Evolutionary conservation across 2,329 filamentous ascomycete genomes (phyloP).

Genomic region (Rutstroemia sydowiana): DNA sequence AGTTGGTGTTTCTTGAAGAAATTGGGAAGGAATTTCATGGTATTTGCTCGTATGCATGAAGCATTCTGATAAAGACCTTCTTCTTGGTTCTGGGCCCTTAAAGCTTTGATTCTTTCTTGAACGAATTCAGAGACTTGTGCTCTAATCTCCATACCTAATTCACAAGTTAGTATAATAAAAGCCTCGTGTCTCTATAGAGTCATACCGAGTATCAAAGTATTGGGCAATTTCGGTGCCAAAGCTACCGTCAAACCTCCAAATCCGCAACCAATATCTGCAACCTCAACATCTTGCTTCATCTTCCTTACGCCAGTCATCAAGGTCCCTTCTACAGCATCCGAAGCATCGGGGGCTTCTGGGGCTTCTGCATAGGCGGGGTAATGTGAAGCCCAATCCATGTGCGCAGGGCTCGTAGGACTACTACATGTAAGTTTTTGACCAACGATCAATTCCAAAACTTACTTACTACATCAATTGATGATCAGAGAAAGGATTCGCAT

Average conservation of each 20-base stretch:
- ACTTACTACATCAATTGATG: slow-evolving; percentile 81
- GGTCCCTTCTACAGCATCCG: slow-evolving; percentile 12
- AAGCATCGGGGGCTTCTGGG: slow-evolving; percentile 27
- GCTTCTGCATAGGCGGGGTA: slow-evolving; percentile 65
- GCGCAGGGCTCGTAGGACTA: slow-evolving; percentile 68
- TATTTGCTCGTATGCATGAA: slow-evolving; percentile 82
- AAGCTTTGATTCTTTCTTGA: slow-evolving; percentile 74
- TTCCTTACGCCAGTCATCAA: slow-evolving; percentile 11
- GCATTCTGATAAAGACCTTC: slow-evolving; percentile 70
- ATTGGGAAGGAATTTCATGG: slow-evolving; percentile 99
- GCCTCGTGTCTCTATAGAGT: slow-evolving; percentile 10
- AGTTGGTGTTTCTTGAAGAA: slow-evolving; percentile 82
- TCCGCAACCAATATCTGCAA: slow-evolving; percentile 95
- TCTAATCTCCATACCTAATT: slow-evolving; percentile 80
- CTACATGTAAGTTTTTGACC: slow-evolving; percentile 13
- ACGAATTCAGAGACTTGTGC: slow-evolving; percentile 86
- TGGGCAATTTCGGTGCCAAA: slow-evolving; percentile 71
- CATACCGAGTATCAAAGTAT: slow-evolving; percentile 74
- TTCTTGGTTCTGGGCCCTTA: slow-evolving; percentile 58
- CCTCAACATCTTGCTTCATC: slow-evolving; percentile 67
- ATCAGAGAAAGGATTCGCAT: slow-evolving; percentile 97
- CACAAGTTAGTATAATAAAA: slow-evolving; percentile 8
- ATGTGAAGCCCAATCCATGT: slow-evolving; percentile 87
- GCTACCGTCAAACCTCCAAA: slow-evolving; percentile 89
- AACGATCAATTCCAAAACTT: background rate